A percentile compares a stretch with the other conserved stretches of the same genome.
phyloP scores from a whole-genome alignment of 2,329 filamentous ascomycete species.

The Sporothrix humicola region DNA sequence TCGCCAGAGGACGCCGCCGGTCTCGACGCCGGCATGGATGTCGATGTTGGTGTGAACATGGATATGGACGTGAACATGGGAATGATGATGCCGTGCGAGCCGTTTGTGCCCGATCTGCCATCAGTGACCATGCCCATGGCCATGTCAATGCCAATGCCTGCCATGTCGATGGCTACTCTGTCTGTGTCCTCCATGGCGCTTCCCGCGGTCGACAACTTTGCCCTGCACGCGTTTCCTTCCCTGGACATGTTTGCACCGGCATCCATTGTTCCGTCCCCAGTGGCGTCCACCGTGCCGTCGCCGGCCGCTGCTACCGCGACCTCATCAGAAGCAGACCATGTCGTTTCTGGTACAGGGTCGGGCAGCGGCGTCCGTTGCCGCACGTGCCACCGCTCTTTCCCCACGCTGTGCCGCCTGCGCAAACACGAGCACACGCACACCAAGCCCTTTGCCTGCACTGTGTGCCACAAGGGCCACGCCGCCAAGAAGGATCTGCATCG shows the following conservation, averaged over 20 bases:
- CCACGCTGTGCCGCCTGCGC: not conserved
- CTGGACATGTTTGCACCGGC: not conserved
- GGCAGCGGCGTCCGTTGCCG: not conserved
- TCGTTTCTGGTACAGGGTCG: not conserved
- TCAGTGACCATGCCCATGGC: not conserved
- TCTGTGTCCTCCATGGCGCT: not conserved
- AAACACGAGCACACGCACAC: slow-evolving; percentile 39
- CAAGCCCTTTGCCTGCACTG: slow-evolving; percentile 36
- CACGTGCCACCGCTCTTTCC: slow-evolving; percentile 22
- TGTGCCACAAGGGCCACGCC: slow-evolving; percentile 37
- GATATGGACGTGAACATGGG: too few relatives aligned
- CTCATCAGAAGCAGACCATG: not conserved
- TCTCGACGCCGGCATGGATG: too few relatives aligned
- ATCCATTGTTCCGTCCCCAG: not conserved
- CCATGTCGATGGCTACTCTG: not conserved
- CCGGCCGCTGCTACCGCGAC: not conserved
- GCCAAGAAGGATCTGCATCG: slow-evolving; percentile 39
- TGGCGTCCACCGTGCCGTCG: not conserved
- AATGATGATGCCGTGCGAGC: slow-evolving; percentile 15
- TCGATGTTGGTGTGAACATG: too few relatives aligned
- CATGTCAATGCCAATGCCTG: not conserved
- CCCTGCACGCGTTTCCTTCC: slow-evolving; percentile 8
- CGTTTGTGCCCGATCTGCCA: slow-evolving; percentile 10
- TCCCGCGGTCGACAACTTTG: not conserved
- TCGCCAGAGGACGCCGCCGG: not conserved